Percentiles rank a stretch among this genome's conserved stretches.
These are phyloP conservation scores for Myxozyma kluyveri DNA, from an alignment of 805 yeast genomes.

Conservation along the genomic window DNA sequence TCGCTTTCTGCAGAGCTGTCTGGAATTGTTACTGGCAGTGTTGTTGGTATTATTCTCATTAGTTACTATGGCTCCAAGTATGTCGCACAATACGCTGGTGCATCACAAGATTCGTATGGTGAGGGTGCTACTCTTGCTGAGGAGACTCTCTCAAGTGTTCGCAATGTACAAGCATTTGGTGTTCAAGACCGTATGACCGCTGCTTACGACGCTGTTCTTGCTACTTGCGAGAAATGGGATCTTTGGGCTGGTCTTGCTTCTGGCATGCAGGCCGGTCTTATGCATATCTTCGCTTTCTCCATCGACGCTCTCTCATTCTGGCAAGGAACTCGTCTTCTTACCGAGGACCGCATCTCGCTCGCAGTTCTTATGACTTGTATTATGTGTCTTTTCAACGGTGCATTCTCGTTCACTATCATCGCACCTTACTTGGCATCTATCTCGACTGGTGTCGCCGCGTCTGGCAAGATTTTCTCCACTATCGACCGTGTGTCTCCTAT, in stretches of 20 bases:
- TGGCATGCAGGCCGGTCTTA: conserved; percentile 40
- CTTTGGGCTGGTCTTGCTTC: conserved; percentile 35
- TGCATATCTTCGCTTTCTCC: conserved; percentile 41
- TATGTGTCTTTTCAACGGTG: conserved; percentile 33
- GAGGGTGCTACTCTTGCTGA: conserved; percentile 41
- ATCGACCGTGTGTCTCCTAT: conserved; percentile 45
- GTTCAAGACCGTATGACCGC: conserved; percentile 40
- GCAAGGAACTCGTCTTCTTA: conserved; percentile 45
- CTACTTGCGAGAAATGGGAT: conserved; percentile 32
- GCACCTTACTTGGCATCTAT: conserved; percentile 43
- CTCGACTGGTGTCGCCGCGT: conserved; percentile 43
- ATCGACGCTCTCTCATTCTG: conserved; percentile 45
- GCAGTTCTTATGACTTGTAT: conserved; percentile 40
- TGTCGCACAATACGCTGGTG: conserved; percentile 29
- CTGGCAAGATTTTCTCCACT: conserved; percentile 43
- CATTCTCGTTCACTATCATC: conserved; percentile 43
- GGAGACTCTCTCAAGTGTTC: conserved; percentile 43
- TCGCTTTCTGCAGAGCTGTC: conserved; percentile 41
- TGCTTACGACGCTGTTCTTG: conserved; percentile 37
- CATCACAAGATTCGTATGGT: conserved; percentile 23
- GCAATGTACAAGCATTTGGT: conserved; percentile 45
- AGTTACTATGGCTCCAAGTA: conserved; percentile 37
- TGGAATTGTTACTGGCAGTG: conserved; percentile 39
- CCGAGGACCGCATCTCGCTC: conserved; percentile 36
- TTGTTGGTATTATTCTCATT: conserved; percentile 35